These are phyloP conservation scores for Chlorella sp. DNA, from an alignment of 139 green algal genomes.

Conservation along the genomic window DNA sequence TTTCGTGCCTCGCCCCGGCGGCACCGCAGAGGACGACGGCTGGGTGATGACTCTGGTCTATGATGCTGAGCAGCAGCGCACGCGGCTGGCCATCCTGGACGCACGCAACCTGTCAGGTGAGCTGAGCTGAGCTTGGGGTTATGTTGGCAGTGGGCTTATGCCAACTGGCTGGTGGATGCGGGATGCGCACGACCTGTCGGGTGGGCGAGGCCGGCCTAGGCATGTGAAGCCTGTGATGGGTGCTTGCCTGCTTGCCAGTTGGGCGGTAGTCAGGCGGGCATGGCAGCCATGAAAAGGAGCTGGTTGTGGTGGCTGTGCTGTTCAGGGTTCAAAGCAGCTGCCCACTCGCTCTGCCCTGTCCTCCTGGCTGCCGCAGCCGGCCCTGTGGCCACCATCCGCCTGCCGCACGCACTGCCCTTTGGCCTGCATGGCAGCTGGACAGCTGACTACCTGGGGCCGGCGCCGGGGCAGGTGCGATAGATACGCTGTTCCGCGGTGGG, in stretches of 20 bases:
- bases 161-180: too few species aligned
- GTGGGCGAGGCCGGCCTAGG: too few species aligned
- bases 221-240: too few species aligned
- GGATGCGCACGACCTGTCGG: too few species aligned
- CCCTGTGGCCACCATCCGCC: conserved; percentile 22
- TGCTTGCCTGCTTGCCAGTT: too few species aligned
- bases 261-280: neutral
- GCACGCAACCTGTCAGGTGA: conserved; percentile 33
- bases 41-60: conserved; percentile 62
- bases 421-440: conserved; percentile 46
- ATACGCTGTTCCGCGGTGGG: too few species aligned
- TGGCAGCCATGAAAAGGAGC: neutral
- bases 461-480: conserved; percentile 6
- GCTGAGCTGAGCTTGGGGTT: too few species aligned
- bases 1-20: conserved; percentile 53
- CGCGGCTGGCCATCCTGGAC: conserved; percentile 56
- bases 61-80: conserved; percentile 16
- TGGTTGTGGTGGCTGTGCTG: too few species aligned
- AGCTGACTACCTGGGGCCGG: conserved; percentile 26
- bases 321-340: neutral
- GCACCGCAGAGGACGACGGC: conserved; percentile 57
- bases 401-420: conserved; percentile 48
- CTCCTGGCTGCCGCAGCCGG: conserved; percentile 8
- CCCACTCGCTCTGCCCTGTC: neutral
- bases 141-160: too few species aligned